Base-by-base conservation (phyloP, 371 early-diverging fungal species). In the Coemansia sp. region DNA sequence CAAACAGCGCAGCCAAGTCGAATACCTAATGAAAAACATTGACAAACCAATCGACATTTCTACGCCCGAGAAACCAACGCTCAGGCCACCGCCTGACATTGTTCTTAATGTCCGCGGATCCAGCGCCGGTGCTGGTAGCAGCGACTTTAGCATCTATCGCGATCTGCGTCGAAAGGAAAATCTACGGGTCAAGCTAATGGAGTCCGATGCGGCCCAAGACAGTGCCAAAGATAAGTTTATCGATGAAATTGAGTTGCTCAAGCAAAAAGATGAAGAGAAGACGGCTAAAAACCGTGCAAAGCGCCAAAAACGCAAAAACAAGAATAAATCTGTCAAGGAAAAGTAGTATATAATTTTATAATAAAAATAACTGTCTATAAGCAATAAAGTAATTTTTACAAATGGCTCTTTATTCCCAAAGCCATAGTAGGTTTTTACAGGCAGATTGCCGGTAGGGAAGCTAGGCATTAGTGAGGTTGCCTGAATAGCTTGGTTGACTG, bases 81-180 rank as follows among this genome's bases (percentile, higher is more conserved):
- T 85, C 28, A 86, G 86, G 65, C 84, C 88, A 20, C 92, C 93
- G 33, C 86, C 86, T 50, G 94, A 94, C 58, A 87, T 91, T 65
- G 90, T 91, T 2, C 85, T 90, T 39, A 93, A 94, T 80, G 89
- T 93, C 20, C 87, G 88, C 78, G 94, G 95, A 28, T 96, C 95
- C 16, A 93, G 94, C 79, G 96, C 97, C 1, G 97, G 96, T 53
- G 97, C 97, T 0, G 96, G 97, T 18, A 93, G 93, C 85, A 96
- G 96, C 48, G 97, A 97, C 71, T 97, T 97, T 66, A 96, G 96
- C 79, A 93, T 94, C 0, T 97, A 97, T 77, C 82, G 96, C 68
- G 92, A 93, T 12, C 85, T 90, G 58, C 84, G 97, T 60, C 84
- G 97, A 67, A 87, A 94, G 69, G 97, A 97, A 75, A 89, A 92